Base-by-base conservation (phyloP, 2,329 filamentous ascomycete species). In the Ophiostoma sp. region DNA sequence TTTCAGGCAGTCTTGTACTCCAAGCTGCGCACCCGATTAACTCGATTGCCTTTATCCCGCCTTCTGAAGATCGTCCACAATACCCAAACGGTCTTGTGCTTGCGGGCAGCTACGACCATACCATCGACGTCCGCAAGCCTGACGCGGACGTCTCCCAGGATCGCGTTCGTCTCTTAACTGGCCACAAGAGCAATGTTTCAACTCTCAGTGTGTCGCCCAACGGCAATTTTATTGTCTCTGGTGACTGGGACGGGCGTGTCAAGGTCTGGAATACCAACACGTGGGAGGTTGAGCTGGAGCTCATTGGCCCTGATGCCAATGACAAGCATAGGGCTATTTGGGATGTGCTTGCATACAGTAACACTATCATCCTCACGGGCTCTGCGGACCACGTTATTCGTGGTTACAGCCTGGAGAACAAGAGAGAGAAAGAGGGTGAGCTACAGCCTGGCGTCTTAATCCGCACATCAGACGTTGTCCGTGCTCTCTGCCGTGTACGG, bases 331-430 rank as follows among this genome's bases (percentile, higher is more conserved):
- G 72, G 13, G 90, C 90, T 67, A 93, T 99, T 17, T 98, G 94
- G 94, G 90, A 90, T n/a, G 93, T 97, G 4, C 80, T 98, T 71
- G 91, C 91, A 20, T 90, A 94, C 73, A 90, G 96, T 77, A 86
- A 89, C 70, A 86, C 89, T 52, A 93, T 90, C 0, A 86, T 98
- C 66, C 86, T 97, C 72, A 98, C 94, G n/a, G 93, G 90, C 60
- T 96, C 92, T 76, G 94, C 95, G 68, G 96, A 99, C 80, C 90
- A 94, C 76, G 87, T 87, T 71, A 95, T 99, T 64, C 90, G 95
- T 69, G 85, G 98, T 68, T 99, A 93, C 77, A 86, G 91, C 73
- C 83, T 94, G 10, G 79, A 89, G 64, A 84, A 85, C 1, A 71
- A 68, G 15, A 41, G 41, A 10, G 71, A 67, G n/a, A 86, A 91